Evolutionary conservation across 805 yeast species (phyloP).

Genomic region (Kuraishia cidri): DNA sequence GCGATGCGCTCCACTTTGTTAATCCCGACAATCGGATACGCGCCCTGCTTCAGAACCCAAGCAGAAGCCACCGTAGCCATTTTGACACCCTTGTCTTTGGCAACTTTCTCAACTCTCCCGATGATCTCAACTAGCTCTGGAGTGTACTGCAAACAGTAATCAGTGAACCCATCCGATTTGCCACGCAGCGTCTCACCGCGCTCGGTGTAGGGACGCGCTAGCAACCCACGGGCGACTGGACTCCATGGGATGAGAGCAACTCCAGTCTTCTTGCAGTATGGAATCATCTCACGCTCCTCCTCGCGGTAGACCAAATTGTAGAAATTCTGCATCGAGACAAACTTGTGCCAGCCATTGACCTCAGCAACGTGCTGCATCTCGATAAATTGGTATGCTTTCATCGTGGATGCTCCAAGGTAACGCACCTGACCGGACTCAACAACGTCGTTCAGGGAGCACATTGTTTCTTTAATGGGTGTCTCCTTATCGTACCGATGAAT

Average conservation of each 20-base stretch:
- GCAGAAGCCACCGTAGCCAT: slow-evolving; percentile 51
- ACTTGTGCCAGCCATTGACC: slow-evolving; percentile 44
- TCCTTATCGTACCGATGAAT: slow-evolving; percentile 43
- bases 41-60: slow-evolving; percentile 43
- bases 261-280: slow-evolving; percentile 40
- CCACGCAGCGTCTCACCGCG: slow-evolving; percentile 24
- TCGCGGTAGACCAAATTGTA: slow-evolving; percentile 53
- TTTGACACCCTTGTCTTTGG: slow-evolving; percentile 33
- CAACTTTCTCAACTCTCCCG: slow-evolving; percentile 41
- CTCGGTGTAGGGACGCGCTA: slow-evolving; percentile 19
- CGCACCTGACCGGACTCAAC: slow-evolving; percentile 36
- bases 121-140: slow-evolving; percentile 27
- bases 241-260: slow-evolving; percentile 57
- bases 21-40: slow-evolving; percentile 47
- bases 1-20: slow-evolving; percentile 38
- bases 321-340: slow-evolving; percentile 49
- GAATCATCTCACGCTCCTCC: slow-evolving; percentile 56
- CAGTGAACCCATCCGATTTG: slow-evolving; percentile 37
- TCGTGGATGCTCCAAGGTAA: slow-evolving; percentile 59
- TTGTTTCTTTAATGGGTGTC: slow-evolving; percentile 42
- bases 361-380: slow-evolving; percentile 50
- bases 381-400: slow-evolving; percentile 47
- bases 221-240: slow-evolving; percentile 45
- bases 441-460: slow-evolving; percentile 46
- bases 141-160: slow-evolving; percentile 42